Evolutionary conservation across 1,139 yeast species (phyloP).

Genomic region (Saccharomyces hybrid): DNA sequence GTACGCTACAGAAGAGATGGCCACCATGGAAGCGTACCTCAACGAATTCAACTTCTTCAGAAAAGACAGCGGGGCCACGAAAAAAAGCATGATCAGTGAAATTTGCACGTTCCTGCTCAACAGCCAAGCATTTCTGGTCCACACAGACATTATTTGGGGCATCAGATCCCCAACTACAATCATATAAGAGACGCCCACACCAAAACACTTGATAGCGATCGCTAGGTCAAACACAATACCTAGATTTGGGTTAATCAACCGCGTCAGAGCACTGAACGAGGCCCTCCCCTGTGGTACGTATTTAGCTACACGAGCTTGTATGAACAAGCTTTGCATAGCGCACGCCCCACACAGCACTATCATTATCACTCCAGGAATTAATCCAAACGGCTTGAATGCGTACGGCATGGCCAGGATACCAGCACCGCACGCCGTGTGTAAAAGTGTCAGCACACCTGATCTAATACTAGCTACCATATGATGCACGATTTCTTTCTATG

Average conservation of each 20-base stretch:
- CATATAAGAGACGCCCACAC: constrained; percentile 69
- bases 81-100: constrained; percentile 46
- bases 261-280: constrained; percentile 75
- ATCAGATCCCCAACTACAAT: constrained; percentile 72
- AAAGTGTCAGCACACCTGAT: constrained; percentile 45
- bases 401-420: constrained; percentile 93
- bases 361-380: constrained; percentile 58
- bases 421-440: constrained; percentile 65
- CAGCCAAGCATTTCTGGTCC: constrained; percentile 32
- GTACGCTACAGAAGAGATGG: constrained; percentile 61
- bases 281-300: constrained; percentile 67
- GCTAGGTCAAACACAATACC: constrained; percentile 77
- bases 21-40: constrained; percentile 62
- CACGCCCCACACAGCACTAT: constrained; percentile 44
- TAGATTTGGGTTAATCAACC: constrained; percentile 69
- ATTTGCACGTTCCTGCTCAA: constrained; percentile 58
- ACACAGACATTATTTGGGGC: constrained; percentile 49
- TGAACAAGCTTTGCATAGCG: constrained; percentile 23
- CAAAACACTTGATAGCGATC: constrained; percentile 81
- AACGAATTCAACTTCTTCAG: constrained; percentile 58
- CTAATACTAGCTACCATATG: constrained; percentile 6
- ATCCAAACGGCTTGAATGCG: constrained; percentile 82
- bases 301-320: constrained; percentile 33
- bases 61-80: constrained; percentile 57
- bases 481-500: neutral